Percentiles rank a stretch among this genome's conserved stretches.
Evolutionary conservation across 768 basidiomycete genomes (phyloP).

Genomic region (Phylloporus sp.): DNA sequence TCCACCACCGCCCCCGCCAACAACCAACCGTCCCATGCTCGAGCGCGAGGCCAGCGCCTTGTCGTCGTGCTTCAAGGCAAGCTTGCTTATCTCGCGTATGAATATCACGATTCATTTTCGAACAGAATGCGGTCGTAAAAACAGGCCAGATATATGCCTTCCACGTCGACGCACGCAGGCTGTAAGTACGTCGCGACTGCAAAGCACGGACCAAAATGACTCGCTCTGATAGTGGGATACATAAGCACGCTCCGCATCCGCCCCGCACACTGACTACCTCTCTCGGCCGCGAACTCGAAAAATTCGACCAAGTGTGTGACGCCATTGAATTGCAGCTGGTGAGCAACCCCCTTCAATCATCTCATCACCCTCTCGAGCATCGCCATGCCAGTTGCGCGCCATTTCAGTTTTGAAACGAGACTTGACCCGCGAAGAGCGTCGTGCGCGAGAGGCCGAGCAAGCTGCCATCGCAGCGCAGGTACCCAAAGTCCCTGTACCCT

Average conservation of each 20-base stretch:
- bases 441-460: conserved; percentile 41
- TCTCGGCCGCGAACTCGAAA: conserved; percentile 69
- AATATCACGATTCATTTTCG: neutral
- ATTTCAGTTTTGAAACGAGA: conserved; percentile 71
- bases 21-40: conserved; percentile 39
- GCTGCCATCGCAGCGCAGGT: conserved; percentile 35
- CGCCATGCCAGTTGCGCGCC: conserved; percentile 54
- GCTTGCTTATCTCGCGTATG: conserved; percentile 3
- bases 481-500: conserved; percentile 24
- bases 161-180: conserved; percentile 56
- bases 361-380: neutral
- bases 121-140: conserved; percentile 59
- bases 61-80: conserved; percentile 52
- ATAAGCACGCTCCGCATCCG: conserved; percentile 53
- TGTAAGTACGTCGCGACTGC: conserved; percentile 59
- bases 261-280: conserved; percentile 60
- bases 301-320: conserved; percentile 77
- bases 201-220: neutral
- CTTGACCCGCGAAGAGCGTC: conserved; percentile 54
- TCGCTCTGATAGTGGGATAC: conserved; percentile 43
- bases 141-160: conserved; percentile 69
- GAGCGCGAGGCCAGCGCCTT: conserved; percentile 64
- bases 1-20: conserved; percentile 47
- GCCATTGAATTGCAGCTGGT: conserved; percentile 69
- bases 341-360: conserved; percentile 24